A percentile compares a stretch with the other conserved stretches of the same genome.
Evolutionary conservation across 2,329 filamentous ascomycete species (phyloP).

Genomic region (Fusarium musae): DNA sequence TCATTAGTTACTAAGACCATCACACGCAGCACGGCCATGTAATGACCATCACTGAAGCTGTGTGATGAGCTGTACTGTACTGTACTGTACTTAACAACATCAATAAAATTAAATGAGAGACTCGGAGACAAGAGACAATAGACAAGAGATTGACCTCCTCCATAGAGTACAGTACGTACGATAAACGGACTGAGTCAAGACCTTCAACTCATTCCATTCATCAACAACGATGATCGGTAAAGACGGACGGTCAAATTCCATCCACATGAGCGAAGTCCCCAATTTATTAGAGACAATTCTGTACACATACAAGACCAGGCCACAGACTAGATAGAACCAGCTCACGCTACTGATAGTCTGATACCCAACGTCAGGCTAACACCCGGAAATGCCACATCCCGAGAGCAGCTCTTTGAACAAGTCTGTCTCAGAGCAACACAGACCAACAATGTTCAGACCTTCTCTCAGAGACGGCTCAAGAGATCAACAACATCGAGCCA

Average conservation of each 20-base stretch:
- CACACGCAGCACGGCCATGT: neutral
- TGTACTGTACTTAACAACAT: neutral
- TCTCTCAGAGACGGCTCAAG: constrained; percentile 6
- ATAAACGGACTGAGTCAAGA: neutral
- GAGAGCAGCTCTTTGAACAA: constrained; percentile 39
- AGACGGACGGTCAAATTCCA: neutral
- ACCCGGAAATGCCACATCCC: constrained; percentile 49
- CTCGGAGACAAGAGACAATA: neutral
- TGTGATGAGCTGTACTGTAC: neutral
- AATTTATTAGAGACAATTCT: neutral
- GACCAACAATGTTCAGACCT: constrained; percentile 18
- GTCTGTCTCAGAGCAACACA: constrained; percentile 45
- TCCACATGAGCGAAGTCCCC: neutral
- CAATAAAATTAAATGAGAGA: neutral
- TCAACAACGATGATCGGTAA: constrained; percentile 6
- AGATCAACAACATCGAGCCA: neutral
- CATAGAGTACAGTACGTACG: neutral
- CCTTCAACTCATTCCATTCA: neutral
- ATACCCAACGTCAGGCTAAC: constrained; percentile 30
- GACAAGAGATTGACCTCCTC: neutral
- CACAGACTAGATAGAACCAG: neutral
- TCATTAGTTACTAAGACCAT: neutral
- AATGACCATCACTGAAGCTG: neutral
- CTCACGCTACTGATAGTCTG: constrained; percentile 29
- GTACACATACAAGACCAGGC: neutral